Conservation (phyloP, 2,329 filamentous ascomycete species). For the Claviceps sp. region DNA sequence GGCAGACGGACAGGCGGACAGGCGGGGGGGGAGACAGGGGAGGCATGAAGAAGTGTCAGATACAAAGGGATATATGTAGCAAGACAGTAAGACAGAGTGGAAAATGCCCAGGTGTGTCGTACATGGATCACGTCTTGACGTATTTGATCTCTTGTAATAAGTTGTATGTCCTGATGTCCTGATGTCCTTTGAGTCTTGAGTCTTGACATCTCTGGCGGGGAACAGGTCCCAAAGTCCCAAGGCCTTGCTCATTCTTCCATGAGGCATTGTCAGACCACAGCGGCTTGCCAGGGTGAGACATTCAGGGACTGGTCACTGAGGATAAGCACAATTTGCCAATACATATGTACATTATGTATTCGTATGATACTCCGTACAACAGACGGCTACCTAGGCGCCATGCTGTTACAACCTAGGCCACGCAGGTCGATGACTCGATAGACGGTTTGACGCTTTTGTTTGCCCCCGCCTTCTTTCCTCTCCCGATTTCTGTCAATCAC, state of each 20-base stretch:
- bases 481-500: background rate
- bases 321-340: background rate
- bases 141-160: too few species aligned
- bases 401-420: too few species aligned
- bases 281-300: constrained; percentile 7
- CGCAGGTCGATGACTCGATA: background rate
- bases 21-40: background rate
- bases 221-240: background rate
- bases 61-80: constrained; percentile 2
- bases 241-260: constrained; percentile 5
- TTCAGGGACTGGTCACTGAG: constrained; percentile 10
- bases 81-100: constrained; percentile 1
- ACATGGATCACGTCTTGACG: too few species aligned
- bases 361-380: background rate
- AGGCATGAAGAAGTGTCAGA: background rate
- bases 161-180: too few species aligned
- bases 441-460: background rate
- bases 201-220: background rate
- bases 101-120: background rate
- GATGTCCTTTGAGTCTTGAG: too few species aligned
- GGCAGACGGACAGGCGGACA: background rate
- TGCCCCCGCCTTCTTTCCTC: background rate
- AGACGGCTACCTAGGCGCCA: background rate
- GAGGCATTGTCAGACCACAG: constrained; percentile 6
- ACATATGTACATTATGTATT: too few species aligned